Conservation (phyloP, 1,284 basidiomycete species). For the Ustilago curta region DNA sequence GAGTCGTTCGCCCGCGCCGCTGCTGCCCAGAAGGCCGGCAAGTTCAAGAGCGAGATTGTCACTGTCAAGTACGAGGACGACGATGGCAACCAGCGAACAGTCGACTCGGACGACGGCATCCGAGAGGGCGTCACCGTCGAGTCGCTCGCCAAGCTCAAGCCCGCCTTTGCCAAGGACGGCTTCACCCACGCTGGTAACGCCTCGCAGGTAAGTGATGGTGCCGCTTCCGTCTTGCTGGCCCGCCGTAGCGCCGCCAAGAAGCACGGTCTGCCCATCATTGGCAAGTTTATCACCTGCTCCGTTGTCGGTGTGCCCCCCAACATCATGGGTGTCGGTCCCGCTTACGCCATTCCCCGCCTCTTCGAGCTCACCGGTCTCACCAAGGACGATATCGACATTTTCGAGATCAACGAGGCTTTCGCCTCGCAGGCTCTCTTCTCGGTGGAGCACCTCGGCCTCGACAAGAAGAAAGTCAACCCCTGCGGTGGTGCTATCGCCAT, state of each 20-base stretch:
- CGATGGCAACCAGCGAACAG: slow-evolving; percentile 80
- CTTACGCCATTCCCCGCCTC: slow-evolving; percentile 66
- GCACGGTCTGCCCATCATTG: slow-evolving; percentile 88
- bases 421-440: slow-evolving; percentile 72
- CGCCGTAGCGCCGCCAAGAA: slow-evolving; percentile 87
- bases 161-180: slow-evolving; percentile 90
- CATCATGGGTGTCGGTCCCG: slow-evolving; percentile 69
- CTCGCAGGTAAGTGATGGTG: slow-evolving; percentile 96
- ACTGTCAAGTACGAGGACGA: slow-evolving; percentile 85
- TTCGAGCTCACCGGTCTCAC: slow-evolving; percentile 61
- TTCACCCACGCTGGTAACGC: slow-evolving; percentile 91
- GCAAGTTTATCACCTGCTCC: slow-evolving; percentile 85
- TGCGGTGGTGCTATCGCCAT: slow-evolving; percentile 72
- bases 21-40: slow-evolving; percentile 85
- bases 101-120: slow-evolving; percentile 91
- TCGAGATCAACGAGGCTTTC: slow-evolving; percentile 70
- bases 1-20: slow-evolving; percentile 85
- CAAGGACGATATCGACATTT: slow-evolving; percentile 66
- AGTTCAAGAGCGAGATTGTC: slow-evolving; percentile 91
- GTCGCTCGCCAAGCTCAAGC: slow-evolving; percentile 89
- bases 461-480: slow-evolving; percentile 72
- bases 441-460: slow-evolving; percentile 73
- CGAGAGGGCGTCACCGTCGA: slow-evolving; percentile 85
- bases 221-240: slow-evolving; percentile 90
- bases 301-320: slow-evolving; percentile 75